Base-by-base conservation (phyloP, 176 grass and related monocot genomes). In the Cymbopogon citratus region DNA sequence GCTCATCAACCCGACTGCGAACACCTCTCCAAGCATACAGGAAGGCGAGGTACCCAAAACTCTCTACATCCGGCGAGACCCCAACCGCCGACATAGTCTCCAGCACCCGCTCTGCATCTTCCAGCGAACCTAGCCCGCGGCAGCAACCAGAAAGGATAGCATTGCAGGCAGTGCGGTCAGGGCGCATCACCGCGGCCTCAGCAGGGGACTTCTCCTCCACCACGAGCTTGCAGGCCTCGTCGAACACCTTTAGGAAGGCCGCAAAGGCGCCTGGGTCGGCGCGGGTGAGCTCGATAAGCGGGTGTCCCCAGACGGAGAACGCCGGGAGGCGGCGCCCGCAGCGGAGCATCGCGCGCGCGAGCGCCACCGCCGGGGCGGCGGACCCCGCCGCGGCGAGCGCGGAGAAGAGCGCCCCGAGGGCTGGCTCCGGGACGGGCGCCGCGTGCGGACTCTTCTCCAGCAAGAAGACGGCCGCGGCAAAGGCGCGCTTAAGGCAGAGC, bases 11-110 rank as follows among this genome's bases (percentile, higher is more conserved):
- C 74, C 92, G 86, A 33, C 61, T 61, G 2, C 65, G 57, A 74
- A 95, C 78, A 6, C 89, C 85, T 29, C 85, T 93, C 52, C 85
- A 95, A 40, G 96, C 96, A 85, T 98, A 98, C 84, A 98, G 77
- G 86, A 89, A 95, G 4, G 96, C 90, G 21, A 98, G 96, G 26
- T 73, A 93, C 16, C 90, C 90, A 71, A 98, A 95, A 80, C 87
- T 98, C 27, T 88, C 70, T 28, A 71, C 85, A 29, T 98, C 88
- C 7, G 96, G 92, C 6, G 88, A 92, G 62, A 95, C 64, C 34
- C 87, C 90, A 79, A 98, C 45, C 9, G 73, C 71, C 10, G 90
- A 91, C 92, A 98, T 95, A 25, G 83, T 79, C 88, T 93, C 87
- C 76, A 98, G 80, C 25, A 90, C 79, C 90, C 81, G 88, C 84